Percentiles rank a stretch among this genome's conserved stretches.
phyloP scores from a whole-genome alignment of 202 grass and related monocot species.

The Musa balbisiana region DNA sequence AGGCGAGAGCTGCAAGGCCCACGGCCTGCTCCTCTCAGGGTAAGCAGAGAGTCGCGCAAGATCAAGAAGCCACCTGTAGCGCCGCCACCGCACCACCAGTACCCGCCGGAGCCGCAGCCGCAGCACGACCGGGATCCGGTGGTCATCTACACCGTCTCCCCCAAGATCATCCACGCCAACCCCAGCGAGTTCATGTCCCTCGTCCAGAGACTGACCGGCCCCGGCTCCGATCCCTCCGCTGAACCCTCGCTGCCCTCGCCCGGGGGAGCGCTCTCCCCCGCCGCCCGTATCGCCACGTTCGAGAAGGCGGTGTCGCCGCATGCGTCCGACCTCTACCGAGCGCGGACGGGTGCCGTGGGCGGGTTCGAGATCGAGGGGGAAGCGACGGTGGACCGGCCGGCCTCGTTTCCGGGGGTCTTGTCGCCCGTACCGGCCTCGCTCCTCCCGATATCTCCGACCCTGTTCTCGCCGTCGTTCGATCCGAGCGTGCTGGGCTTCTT shows the following conservation, averaged over 20 bases:
- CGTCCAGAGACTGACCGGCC: constrained; percentile 78
- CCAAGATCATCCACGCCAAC: constrained; percentile 78
- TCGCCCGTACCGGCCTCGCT: constrained; percentile 62
- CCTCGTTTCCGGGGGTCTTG: constrained; percentile 38
- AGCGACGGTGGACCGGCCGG: constrained; percentile 16
- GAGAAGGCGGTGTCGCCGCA: constrained; percentile 37
- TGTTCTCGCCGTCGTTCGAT: constrained; percentile 79
- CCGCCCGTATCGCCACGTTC: constrained; percentile 71
- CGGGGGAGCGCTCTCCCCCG: constrained; percentile 62
- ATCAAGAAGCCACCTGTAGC: constrained; percentile 42
- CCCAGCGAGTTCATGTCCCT: constrained; percentile 90
- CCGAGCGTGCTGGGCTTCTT: constrained; percentile 46
- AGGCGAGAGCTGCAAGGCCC: constrained; percentile 62
- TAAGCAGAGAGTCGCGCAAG: constrained; percentile 52
- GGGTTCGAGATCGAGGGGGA: constrained; percentile 8
- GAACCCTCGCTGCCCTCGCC: constrained; percentile 37
- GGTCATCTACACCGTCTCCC: constrained; percentile 95
- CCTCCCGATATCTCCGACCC: constrained; percentile 34
- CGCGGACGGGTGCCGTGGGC: background rate
- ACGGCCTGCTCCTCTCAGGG: constrained; percentile 60
- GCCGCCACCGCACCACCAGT: constrained; percentile 15
- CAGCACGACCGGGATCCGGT: constrained; percentile 32
- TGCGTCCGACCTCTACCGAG: constrained; percentile 16
- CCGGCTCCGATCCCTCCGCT: constrained; percentile 9
- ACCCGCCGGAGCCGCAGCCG: background rate